These are phyloP conservation scores for Globisporangium rhizosaccharum DNA, from an alignment of 352 stramenopile species.

Conservation along the genomic window DNA sequence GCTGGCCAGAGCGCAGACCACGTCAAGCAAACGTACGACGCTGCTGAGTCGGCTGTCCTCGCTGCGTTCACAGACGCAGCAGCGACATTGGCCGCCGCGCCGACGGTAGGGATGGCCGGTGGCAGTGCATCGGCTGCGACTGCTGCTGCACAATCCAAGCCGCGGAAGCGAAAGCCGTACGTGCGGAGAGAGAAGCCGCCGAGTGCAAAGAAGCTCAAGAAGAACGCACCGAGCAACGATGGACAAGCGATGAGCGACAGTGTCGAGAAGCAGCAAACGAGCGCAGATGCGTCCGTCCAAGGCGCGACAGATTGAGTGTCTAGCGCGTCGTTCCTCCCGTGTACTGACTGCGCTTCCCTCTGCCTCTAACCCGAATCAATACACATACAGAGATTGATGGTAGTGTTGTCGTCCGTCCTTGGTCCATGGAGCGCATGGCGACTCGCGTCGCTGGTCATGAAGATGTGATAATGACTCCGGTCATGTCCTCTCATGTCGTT, in stretches of 20 bases:
- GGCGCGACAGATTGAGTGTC: too few relatives aligned
- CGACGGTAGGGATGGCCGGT: neutral
- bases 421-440: too few relatives aligned
- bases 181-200: conserved; percentile 52
- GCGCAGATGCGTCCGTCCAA: too few relatives aligned
- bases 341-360: neutral
- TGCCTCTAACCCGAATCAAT: neutral
- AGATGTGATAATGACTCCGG: too few relatives aligned
- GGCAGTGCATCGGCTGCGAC: neutral
- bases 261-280: neutral
- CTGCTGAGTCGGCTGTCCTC: conserved; percentile 22
- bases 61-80: conserved; percentile 29
- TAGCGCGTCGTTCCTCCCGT: too few relatives aligned
- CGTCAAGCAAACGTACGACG: conserved; percentile 22
- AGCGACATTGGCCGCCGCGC: conserved; percentile 8
- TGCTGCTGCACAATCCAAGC: conserved; percentile 17
- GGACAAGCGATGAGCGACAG: neutral
- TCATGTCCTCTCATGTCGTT: too few relatives aligned
- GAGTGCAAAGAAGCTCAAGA: conserved; percentile 51
- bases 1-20: conserved; percentile 15
- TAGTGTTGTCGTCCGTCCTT: neutral
- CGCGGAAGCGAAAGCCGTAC: conserved; percentile 66
- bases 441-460: too few relatives aligned
- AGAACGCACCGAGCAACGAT: conserved; percentile 3
- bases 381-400: neutral